Percentiles rank a stretch among this genome's conserved stretches.
Evolutionary conservation across 1,284 basidiomycete genomes (phyloP).

Genomic region (Peniophora sp.): DNA sequence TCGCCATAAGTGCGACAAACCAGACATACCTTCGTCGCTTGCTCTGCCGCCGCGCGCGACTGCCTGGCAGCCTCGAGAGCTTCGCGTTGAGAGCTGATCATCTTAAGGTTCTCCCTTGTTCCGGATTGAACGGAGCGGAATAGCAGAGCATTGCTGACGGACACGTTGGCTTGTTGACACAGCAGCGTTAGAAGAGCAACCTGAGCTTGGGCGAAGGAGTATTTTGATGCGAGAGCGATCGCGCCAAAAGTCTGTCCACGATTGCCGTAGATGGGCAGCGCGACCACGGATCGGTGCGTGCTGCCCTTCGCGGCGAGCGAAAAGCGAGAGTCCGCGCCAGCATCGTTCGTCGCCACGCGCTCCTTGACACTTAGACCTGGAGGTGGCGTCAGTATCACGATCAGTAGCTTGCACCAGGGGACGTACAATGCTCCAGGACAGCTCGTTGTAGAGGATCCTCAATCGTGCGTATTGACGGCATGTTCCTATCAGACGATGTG

Average conservation of each 20-base stretch:
- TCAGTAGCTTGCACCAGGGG: not conserved
- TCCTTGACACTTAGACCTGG: slow-evolving; percentile 60
- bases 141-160: slow-evolving; percentile 62
- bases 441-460: slow-evolving; percentile 54
- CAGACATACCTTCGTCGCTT: slow-evolving; percentile 53
- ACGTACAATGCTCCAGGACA: slow-evolving; percentile 55
- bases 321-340: slow-evolving; percentile 54
- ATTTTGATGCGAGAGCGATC: slow-evolving; percentile 48
- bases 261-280: slow-evolving; percentile 64
- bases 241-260: slow-evolving; percentile 54
- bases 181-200: slow-evolving; percentile 56
- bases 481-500: slow-evolving; percentile 34
- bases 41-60: slow-evolving; percentile 62
- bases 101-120: slow-evolving; percentile 63
- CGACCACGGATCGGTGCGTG: slow-evolving; percentile 50
- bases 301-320: slow-evolving; percentile 57
- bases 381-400: slow-evolving; percentile 1
- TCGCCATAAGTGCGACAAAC: not conserved
- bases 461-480: slow-evolving; percentile 49
- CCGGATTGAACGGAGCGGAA: slow-evolving; percentile 66
- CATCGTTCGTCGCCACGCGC: slow-evolving; percentile 50
- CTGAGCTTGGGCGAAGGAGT: slow-evolving; percentile 51
- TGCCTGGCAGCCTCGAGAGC: slow-evolving; percentile 58
- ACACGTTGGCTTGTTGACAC: slow-evolving; percentile 67
- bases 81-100: slow-evolving; percentile 61